These are phyloP conservation scores for Tuber borchii DNA, from an alignment of 495 filamentous ascomycete genomes.

Conservation along the genomic window DNA sequence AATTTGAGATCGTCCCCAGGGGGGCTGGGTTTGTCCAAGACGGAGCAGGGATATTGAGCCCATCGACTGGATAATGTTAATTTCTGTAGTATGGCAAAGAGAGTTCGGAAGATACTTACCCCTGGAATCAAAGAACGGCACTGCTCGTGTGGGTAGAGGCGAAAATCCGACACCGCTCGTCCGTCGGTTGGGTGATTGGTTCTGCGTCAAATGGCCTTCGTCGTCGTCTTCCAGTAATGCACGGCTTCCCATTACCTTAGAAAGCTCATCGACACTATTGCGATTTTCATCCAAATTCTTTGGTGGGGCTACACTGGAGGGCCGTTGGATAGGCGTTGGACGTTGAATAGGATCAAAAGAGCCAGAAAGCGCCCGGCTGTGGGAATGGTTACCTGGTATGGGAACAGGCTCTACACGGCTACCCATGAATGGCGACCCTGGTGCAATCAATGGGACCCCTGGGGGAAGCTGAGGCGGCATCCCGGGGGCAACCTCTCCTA, in stretches of 20 bases:
- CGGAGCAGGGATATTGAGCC: conserved; percentile 21
- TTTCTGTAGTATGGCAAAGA: not conserved
- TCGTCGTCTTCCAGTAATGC: conserved; percentile 82
- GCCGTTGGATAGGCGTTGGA: conserved; percentile 82
- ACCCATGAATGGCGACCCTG: conserved; percentile 44
- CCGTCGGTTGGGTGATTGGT: conserved; percentile 39
- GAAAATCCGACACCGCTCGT: conserved; percentile 38
- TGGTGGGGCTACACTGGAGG: conserved; percentile 65
- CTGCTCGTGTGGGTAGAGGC: conserved; percentile 32
- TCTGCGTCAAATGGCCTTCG: conserved; percentile 46
- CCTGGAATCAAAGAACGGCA: conserved; percentile 49
- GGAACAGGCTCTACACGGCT: conserved; percentile 43
- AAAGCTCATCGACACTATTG: conserved; percentile 64
- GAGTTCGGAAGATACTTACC: conserved; percentile 41
- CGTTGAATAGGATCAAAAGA: conserved; percentile 61
- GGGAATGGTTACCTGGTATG: conserved; percentile 49
- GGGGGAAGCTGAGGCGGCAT: conserved; percentile 45
- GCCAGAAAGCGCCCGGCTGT: conserved; percentile 41
- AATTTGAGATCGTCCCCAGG: conserved; percentile 35
- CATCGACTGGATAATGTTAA: not conserved
- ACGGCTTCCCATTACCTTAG: conserved; percentile 81
- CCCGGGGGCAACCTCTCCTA: conserved; percentile 54
- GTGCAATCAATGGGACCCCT: conserved; percentile 46
- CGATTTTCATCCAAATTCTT: conserved; percentile 48
- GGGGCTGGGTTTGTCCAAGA: conserved; percentile 40